Evolutionary conservation across 306 rosid genomes (phyloP), one percentile per base, ranked within the genome.

Genomic region (Prosopis cineraria): DNA sequence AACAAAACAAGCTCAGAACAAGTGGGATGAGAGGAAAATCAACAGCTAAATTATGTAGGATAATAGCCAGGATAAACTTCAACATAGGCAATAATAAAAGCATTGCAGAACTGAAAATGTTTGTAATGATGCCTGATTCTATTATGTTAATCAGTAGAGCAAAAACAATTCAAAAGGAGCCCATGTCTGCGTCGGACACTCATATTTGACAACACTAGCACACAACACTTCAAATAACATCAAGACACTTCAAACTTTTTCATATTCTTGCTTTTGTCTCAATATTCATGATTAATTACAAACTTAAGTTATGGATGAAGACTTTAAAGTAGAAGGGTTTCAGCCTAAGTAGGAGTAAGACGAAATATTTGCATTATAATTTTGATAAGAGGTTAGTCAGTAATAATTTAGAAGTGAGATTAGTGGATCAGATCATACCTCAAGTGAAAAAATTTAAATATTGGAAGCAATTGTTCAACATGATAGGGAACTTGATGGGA

Each of bases 21-120:
- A 85, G 63, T 53, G 79, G 68, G 81, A 83, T 78, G 68, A 33
- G 34, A 63, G 50, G 33, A 70, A 73, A 86, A 70, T 55, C 62
- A 48, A 75, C 24, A 80, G 70, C 55, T n/a, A 22, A 20, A 47
- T 58, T 29, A 53, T 6, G 10, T 20, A 14, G 31, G 53, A 40
- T 65, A 65, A 37, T 31, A 20, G 12, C 36, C 48, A 44, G 66
- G 44, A 43, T 45, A 59, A 75, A 63, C 39, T 60, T 69, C 76
- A 68, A 52, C 65, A 52, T 40, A 29, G 45, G 53, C 47, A 30
- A 44, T 12, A 33, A 63, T 27, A 62, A 53, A 66, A 63, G 79
- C 64, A 64, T 55, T 55, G 29, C 36, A 73, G 74, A 53, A 55
- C 39, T 70, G 70, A 59, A 56, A 69, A 31, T 13, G 48, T 56